Percentiles rank a stretch among this genome's conserved stretches.
phyloP scores from a whole-genome alignment of 2,329 filamentous ascomycete genomes.

The Penicillium crustosum region DNA sequence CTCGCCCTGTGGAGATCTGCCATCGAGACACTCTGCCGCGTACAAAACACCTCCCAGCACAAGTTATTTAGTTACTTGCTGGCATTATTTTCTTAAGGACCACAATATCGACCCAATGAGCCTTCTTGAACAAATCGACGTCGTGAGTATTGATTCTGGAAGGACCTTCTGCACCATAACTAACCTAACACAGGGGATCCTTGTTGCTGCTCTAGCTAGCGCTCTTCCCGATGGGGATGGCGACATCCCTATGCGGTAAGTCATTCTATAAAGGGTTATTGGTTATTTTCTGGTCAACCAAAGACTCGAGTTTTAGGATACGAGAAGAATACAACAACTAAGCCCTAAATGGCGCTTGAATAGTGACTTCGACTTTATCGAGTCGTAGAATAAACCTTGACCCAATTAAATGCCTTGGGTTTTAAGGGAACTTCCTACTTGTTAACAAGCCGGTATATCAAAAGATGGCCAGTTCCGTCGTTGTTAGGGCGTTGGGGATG shows the following conservation, averaged over 20 bases:
- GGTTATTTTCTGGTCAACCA: neutral
- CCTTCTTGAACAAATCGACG: neutral
- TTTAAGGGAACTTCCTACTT: neutral
- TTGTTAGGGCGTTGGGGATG: neutral
- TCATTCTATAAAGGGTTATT: neutral
- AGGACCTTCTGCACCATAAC: neutral
- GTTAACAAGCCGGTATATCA: neutral
- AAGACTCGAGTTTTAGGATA: neutral
- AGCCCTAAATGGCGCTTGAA: neutral
- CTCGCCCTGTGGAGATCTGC: neutral
- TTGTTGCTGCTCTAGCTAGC: neutral
- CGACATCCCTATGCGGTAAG: slow-evolving; percentile 1
- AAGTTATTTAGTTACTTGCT: neutral
- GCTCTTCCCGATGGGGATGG: slow-evolving; percentile 2
- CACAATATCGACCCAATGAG: neutral
- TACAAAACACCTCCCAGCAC: neutral
- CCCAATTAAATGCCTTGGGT: neutral
- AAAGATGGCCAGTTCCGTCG: neutral
- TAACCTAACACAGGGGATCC: neutral
- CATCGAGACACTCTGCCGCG: neutral
- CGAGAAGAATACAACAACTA: neutral
- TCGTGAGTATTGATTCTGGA: neutral
- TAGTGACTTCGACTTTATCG: neutral
- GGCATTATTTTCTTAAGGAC: neutral
- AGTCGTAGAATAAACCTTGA: neutral